Conservation (phyloP, 352 stramenopile species). For the Phytophthora sansomeana region DNA sequence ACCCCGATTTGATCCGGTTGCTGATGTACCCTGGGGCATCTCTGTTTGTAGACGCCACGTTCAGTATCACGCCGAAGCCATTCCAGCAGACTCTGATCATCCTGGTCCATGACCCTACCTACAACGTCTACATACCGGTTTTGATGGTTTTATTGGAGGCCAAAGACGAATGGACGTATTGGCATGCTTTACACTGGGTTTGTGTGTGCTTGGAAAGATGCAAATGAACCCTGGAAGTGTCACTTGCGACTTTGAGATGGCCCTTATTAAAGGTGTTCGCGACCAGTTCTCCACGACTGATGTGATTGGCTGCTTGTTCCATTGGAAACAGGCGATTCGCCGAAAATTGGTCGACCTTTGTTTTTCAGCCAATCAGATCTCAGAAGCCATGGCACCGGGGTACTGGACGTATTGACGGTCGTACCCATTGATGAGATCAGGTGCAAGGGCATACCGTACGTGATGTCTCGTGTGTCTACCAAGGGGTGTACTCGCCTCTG, state of each 20-base stretch:
- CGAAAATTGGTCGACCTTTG: constrained; percentile 5
- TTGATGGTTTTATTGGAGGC: constrained; percentile 1
- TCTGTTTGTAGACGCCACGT: constrained; percentile 4
- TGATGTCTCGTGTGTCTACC: neutral
- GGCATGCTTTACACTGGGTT: constrained; percentile 1
- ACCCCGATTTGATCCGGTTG: constrained; percentile 6
- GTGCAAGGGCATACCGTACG: constrained; percentile 9
- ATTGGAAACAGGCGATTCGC: constrained; percentile 10
- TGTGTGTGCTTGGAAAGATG: constrained; percentile 12
- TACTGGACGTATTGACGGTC: constrained; percentile 17
- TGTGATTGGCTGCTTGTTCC: constrained; percentile 15
- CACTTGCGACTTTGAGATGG: constrained; percentile 5
- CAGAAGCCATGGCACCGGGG: constrained; percentile 2
- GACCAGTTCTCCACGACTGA: neutral
- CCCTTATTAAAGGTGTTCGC: neutral
- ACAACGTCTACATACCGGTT: constrained; percentile 10
- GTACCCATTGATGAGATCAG: constrained; percentile 7
- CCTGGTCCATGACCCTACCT: constrained; percentile 2
- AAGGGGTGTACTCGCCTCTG: constrained; percentile 1
- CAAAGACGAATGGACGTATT: constrained; percentile 20
- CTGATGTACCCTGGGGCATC: constrained; percentile 5
- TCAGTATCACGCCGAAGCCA: neutral
- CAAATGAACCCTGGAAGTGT: constrained; percentile 11
- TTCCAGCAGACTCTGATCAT: constrained; percentile 2
- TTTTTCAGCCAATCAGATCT: constrained; percentile 8